Conservation (phyloP, 345 rosid species). For the Tarenaya hassleriana region DNA sequence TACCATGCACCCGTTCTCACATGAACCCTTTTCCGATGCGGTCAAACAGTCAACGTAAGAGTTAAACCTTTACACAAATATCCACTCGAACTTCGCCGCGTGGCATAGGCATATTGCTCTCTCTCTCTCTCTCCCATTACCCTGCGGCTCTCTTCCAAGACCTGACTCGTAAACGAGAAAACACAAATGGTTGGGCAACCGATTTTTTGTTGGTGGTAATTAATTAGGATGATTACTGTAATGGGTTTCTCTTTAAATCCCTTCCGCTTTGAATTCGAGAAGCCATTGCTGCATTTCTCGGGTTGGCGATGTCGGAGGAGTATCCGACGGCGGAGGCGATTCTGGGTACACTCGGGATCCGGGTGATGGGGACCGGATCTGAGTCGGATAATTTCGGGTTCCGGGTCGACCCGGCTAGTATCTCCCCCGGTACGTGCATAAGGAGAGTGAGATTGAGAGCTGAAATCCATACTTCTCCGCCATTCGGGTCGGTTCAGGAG, state of each 20-base stretch:
- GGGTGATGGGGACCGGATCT: slow-evolving; percentile 40
- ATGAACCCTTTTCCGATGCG: not conserved
- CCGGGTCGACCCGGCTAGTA: slow-evolving; percentile 24
- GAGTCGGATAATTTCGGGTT: slow-evolving; percentile 29
- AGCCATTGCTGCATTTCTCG: slow-evolving; percentile 8
- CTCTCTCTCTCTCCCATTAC: not conserved
- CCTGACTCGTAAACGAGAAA: slow-evolving; percentile 27
- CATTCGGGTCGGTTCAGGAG: slow-evolving; percentile 88
- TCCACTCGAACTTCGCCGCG: slow-evolving; percentile 19
- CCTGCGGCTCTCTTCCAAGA: slow-evolving; percentile 7
- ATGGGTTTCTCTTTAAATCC: slow-evolving; percentile 28
- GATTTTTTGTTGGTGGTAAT: slow-evolving; percentile 1
- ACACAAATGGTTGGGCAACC: slow-evolving; percentile 31
- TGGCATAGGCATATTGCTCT: not conserved
- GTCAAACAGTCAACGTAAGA: no score
- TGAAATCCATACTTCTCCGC: slow-evolving; percentile 90
- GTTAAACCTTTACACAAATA: no score
- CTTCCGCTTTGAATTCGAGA: slow-evolving; percentile 14
- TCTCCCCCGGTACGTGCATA: slow-evolving; percentile 33
- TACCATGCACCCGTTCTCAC: slow-evolving; percentile 20
- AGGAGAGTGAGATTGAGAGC: slow-evolving; percentile 56
- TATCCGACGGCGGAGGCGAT: slow-evolving; percentile 27
- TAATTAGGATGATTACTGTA: slow-evolving; percentile 12
- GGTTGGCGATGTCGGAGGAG: slow-evolving; percentile 34
- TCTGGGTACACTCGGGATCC: slow-evolving; percentile 53